phyloP scores from a whole-genome alignment of 139 green algal genomes.

The Chlorella sp. region DNA sequence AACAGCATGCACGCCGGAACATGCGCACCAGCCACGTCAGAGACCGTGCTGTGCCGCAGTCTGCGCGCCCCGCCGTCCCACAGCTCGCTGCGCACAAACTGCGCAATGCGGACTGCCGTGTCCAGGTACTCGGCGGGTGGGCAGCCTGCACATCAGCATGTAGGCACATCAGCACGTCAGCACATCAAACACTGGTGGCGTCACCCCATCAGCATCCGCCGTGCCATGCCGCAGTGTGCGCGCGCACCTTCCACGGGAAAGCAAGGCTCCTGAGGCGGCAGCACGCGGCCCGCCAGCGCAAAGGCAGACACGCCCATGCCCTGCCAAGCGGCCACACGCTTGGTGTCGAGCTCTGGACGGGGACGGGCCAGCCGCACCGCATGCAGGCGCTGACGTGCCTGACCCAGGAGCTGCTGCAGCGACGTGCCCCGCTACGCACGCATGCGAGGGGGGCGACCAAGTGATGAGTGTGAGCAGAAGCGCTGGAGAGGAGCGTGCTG shows the following conservation, averaged over 20 bases:
- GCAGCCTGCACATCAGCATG: conserved; percentile 7
- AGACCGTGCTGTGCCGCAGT: no score
- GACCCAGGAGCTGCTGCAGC: not conserved
- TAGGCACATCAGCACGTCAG: no score
- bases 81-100: conserved; percentile 62
- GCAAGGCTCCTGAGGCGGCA: conserved; percentile 28
- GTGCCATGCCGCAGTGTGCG: no score
- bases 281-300: conserved; percentile 50
- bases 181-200: no score
- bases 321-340: conserved; percentile 92
- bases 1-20: no score
- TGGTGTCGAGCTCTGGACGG: conserved; percentile 76
- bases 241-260: conserved; percentile 79
- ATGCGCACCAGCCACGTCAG: no score
- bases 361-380: conserved; percentile 33
- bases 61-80: conserved; percentile 64
- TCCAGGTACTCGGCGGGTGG: conserved; percentile 50
- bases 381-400: conserved; percentile 1
- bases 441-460: no score
- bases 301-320: conserved; percentile 76
- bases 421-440: not conserved
- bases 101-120: conserved; percentile 33
- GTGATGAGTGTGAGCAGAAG: not conserved
- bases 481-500: not conserved
- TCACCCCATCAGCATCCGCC: no score